phyloP scores from a whole-genome alignment of 192 early-diverging fungal genomes.

The Chytriomyces sp. region DNA sequence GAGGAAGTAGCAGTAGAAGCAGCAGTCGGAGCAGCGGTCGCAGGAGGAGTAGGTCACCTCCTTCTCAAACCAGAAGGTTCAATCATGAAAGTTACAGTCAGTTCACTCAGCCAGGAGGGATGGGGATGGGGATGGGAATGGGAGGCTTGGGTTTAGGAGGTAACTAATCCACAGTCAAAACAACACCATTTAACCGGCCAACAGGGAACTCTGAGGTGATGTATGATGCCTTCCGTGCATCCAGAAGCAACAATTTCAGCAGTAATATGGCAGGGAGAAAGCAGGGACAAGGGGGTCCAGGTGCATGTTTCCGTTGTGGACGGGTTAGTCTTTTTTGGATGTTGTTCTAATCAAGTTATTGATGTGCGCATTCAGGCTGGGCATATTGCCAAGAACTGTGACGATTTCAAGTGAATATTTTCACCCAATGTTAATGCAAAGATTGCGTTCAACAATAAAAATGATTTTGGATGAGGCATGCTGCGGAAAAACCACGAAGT shows the following conservation, averaged over 20 bases:
- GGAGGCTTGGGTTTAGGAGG: background rate
- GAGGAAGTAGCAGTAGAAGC: background rate
- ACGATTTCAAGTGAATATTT: background rate
- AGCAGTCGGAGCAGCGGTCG: background rate
- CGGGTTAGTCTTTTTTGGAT: background rate
- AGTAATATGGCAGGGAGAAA: background rate
- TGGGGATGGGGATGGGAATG: background rate
- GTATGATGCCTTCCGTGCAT: conserved; percentile 7
- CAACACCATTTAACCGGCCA: background rate
- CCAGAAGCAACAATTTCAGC: background rate
- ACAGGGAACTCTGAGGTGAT: background rate
- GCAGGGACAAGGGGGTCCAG: background rate
- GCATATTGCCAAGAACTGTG: conserved; percentile 13
- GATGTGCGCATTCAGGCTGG: background rate
- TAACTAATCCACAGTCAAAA: background rate
- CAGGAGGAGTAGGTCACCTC: background rate
- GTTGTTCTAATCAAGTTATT: no score
- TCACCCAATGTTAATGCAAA: no score
- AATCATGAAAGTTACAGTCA: no score
- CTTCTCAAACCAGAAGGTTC: no score
- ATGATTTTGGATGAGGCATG: no score
- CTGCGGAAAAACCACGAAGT: no score
- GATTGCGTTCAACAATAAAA: no score
- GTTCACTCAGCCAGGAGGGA: background rate
- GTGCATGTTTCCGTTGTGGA: conserved; percentile 3